A percentile compares a stretch with the other conserved stretches of the same genome.
These are phyloP conservation scores for Aspergillus haitiensis DNA, from an alignment of 495 filamentous ascomycete species.

Conservation along the genomic window DNA sequence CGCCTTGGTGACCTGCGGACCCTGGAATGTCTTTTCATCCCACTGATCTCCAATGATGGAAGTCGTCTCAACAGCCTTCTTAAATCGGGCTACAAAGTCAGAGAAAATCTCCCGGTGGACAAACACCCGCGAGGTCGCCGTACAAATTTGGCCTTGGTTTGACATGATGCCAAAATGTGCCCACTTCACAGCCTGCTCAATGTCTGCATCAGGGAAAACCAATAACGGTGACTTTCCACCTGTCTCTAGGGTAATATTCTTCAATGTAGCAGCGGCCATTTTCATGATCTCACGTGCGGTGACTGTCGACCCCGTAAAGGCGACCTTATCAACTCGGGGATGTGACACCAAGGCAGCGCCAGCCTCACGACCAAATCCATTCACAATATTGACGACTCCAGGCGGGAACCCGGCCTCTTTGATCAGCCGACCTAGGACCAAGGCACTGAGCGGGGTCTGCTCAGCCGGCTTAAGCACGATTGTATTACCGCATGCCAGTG, in stretches of 20 bases:
- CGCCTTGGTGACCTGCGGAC: conserved; percentile 81
- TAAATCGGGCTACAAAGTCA: conserved; percentile 72
- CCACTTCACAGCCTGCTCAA: conserved; percentile 88
- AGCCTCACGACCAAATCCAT: conserved; percentile 74
- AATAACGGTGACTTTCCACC: conserved; percentile 85
- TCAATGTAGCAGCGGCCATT: conserved; percentile 76
- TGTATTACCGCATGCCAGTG: conserved; percentile 83
- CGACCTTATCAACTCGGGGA: conserved; percentile 78
- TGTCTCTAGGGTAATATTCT: conserved; percentile 92
- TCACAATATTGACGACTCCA: conserved; percentile 89
- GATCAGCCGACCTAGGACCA: conserved; percentile 75
- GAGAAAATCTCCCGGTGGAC: conserved; percentile 79
- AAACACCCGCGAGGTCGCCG: conserved; percentile 81
- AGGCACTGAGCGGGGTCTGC: conserved; percentile 82
- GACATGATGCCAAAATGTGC: conserved; percentile 70
- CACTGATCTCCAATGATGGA: conserved; percentile 84
- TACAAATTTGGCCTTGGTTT: conserved; percentile 90
- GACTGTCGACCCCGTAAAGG: conserved; percentile 83
- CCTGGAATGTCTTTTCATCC: conserved; percentile 73
- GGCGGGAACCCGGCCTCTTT: conserved; percentile 88
- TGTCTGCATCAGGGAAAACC: conserved; percentile 82
- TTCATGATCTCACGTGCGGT: conserved; percentile 89
- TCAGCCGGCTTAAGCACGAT: conserved; percentile 87
- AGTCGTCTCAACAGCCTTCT: conserved; percentile 60
- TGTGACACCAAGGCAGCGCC: conserved; percentile 79